Evolutionary conservation across 306 rosid genomes (phyloP).

Genomic region (Quercus berberidifolia): DNA sequence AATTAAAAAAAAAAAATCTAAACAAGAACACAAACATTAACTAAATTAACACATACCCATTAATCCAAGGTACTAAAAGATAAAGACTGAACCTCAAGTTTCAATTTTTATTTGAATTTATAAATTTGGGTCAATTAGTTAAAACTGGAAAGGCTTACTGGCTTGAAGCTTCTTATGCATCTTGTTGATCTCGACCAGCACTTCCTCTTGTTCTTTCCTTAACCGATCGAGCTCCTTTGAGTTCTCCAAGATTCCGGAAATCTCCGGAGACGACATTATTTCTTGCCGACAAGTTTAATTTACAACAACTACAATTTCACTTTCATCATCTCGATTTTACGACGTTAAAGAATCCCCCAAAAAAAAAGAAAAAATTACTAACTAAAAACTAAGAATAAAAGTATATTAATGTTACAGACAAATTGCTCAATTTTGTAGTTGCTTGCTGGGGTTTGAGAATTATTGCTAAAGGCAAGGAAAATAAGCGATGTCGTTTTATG

Average conservation of each 20-base stretch:
- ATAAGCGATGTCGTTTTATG: too few species aligned
- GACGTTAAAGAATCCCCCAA: background rate
- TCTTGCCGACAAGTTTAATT: conserved; percentile 1
- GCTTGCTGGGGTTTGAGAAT: too few species aligned
- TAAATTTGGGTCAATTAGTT: background rate
- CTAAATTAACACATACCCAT: background rate
- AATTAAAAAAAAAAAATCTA: background rate
- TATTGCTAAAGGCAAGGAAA: too few species aligned
- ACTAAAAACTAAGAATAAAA: too few species aligned
- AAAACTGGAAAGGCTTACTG: conserved; percentile 32
- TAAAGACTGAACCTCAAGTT: background rate
- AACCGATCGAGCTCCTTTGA: conserved; percentile 90
- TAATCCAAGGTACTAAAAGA: background rate
- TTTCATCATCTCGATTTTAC: background rate
- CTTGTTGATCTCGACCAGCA: conserved; percentile 81
- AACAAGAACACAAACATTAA: conserved; percentile 10
- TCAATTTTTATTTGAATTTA: background rate
- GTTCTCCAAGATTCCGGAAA: conserved; percentile 61
- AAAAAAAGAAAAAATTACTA: too few species aligned
- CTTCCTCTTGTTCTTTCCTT: conserved; percentile 72
- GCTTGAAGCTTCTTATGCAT: conserved; percentile 89
- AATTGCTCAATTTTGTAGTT: too few species aligned
- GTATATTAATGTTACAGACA: too few species aligned
- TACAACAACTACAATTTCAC: conserved; percentile 4
- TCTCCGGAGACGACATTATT: conserved; percentile 76